These are phyloP conservation scores for Vitellaria paradoxa DNA, from an alignment of 179 eudicot genomes.

Conservation along the genomic window DNA sequence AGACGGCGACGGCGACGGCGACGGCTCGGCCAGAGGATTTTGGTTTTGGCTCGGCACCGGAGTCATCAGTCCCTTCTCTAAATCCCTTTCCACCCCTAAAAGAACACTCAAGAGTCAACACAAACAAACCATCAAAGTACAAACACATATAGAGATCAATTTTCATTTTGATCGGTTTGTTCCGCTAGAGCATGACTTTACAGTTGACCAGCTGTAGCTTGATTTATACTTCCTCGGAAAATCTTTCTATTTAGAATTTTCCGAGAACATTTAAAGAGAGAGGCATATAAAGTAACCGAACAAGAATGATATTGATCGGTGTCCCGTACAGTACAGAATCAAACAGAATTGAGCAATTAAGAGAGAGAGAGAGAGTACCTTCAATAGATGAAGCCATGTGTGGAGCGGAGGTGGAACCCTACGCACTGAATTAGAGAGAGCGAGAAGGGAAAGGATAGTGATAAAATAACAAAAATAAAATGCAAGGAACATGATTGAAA, in stretches of 20 bases:
- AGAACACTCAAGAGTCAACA: not conserved
- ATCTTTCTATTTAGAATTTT: not conserved
- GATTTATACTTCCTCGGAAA: not conserved
- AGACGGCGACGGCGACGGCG: conserved; percentile 17
- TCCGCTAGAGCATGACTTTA: not conserved
- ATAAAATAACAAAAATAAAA: too few relatives aligned
- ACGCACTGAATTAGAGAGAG: not conserved
- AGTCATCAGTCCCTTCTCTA: conserved; percentile 12
- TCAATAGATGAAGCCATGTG: conserved; percentile 17
- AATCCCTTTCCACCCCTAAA: conserved; percentile 14
- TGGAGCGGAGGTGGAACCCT: not conserved
- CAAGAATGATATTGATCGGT: not conserved
- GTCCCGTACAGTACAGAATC: not conserved
- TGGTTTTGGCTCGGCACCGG: not conserved
- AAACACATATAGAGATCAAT: not conserved
- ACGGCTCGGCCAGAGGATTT: conserved; percentile 7
- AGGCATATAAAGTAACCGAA: not conserved
- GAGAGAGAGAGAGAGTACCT: conserved; percentile 14
- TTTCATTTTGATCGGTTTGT: not conserved
- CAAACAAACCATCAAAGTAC: not conserved
- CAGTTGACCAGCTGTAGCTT: not conserved
- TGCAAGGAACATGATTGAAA: too few relatives aligned
- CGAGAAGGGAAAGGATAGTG: too few relatives aligned
- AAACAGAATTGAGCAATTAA: not conserved
- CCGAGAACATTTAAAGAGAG: not conserved